A percentile compares a stretch with the other conserved stretches of the same genome.
Conservation (phyloP, 176 grass and related monocot species). For the Typha latifolia region DNA sequence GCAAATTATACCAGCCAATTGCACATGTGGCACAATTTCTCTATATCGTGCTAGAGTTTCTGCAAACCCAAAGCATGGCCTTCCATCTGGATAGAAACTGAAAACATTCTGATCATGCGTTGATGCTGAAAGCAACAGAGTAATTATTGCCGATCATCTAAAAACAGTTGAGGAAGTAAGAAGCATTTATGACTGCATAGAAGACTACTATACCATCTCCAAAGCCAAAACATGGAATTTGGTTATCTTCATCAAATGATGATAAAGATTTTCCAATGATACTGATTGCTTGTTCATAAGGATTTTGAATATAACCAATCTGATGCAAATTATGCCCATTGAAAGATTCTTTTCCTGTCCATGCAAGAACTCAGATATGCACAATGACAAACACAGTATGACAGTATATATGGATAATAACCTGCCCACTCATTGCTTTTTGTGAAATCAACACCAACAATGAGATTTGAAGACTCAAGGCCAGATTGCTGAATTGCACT, state of each 20-base stretch:
- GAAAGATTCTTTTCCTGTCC: slow-evolving; percentile 32
- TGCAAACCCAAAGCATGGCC: slow-evolving; percentile 19
- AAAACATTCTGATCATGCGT: slow-evolving; percentile 47
- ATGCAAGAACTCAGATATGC: not conserved
- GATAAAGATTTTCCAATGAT: slow-evolving; percentile 27
- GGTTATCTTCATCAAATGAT: slow-evolving; percentile 33
- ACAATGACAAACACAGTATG: not conserved
- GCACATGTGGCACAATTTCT: slow-evolving; percentile 21
- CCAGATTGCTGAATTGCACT: slow-evolving; percentile 14
- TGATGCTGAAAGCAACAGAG: slow-evolving; percentile 23
- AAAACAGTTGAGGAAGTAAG: not conserved
- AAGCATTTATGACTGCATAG: not conserved
- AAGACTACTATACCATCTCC: slow-evolving; percentile 27
- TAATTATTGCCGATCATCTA: not conserved
- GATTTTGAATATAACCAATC: slow-evolving; percentile 18
- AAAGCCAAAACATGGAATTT: slow-evolving; percentile 45
- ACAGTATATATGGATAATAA: not conserved
- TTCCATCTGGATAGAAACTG: slow-evolving; percentile 30
- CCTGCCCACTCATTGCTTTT: slow-evolving; percentile 59
- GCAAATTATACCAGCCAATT: slow-evolving; percentile 39
- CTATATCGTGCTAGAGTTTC: slow-evolving; percentile 47
- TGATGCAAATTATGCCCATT: slow-evolving; percentile 32
- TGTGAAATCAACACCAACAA: slow-evolving; percentile 54
- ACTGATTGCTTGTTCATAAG: slow-evolving; percentile 37
- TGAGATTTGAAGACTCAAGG: slow-evolving; percentile 46